Evolutionary conservation across 371 early-diverging fungal species (phyloP), one percentile per base, ranked within the genome.

Genomic region (Mortierella sp.): DNA sequence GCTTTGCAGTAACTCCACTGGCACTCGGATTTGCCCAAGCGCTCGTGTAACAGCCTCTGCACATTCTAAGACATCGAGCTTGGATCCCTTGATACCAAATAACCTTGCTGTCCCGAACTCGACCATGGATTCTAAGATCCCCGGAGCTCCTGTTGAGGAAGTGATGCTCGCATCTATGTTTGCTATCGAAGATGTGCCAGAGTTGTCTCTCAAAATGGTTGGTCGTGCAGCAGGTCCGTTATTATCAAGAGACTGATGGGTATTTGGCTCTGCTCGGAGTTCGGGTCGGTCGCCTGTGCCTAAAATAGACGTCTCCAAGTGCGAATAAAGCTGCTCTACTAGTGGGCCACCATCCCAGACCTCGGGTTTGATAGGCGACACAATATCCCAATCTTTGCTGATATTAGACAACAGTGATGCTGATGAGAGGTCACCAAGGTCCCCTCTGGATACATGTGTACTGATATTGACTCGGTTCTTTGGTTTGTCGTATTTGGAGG

Each of bases 21-120:
- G 60, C 15, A 53, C 28, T n/a, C 58, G 62, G 62, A 79, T 63
- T 19, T 79, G 80, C 1, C 80, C 80, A 19, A 79, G 25, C 0
- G 80, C 80, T 0, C 80, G 69, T 0, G 73, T 70, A 7, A 79
- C 64, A 2, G 73, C 73, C 18, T 79, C 80, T 6, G 80, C 80
- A 18, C 70, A 69, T 43, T 72, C 69, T 57, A 79, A 21, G 18
- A 79, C 63, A 16, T 62, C 52, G 4, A 62, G 65, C 57, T 79
- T 79, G 37, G 73, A 50, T 4, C 66, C 79, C 48, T 60, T 68
- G 21, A 66, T 62, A 55, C 64, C 53, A 30, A 76, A 72, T 4
- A 76, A 53, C 9, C 44, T 67, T 12, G 65, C 61, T 7, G 77
- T 63, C 6, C 72, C 77, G 47, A 30, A 75, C 28, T 75, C 76